Percentiles rank a stretch among this genome's conserved stretches.
Conservation (phyloP, 106 monocot genomes). For the Dendrobium officinale region DNA sequence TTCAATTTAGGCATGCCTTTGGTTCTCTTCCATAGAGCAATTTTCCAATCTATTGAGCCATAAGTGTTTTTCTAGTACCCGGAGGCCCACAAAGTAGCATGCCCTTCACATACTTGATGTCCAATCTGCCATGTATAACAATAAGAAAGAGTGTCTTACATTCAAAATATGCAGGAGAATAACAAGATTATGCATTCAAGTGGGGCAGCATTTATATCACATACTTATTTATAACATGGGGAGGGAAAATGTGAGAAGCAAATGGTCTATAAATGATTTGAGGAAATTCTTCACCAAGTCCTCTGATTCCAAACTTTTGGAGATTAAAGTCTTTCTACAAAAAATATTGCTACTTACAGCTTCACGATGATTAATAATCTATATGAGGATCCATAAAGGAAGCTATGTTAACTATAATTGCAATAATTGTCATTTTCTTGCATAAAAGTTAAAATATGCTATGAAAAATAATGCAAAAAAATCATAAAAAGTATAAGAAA, state of each 20-base stretch:
- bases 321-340: slow-evolving; percentile 93
- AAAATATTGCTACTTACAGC: slow-evolving; percentile 77
- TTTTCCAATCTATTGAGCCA: slow-evolving; percentile 98
- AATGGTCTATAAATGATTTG: slow-evolving; percentile 97
- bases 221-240: slow-evolving; percentile 87
- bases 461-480: not conserved
- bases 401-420: not conserved
- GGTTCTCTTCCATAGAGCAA: slow-evolving; percentile 92
- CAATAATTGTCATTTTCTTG: not conserved
- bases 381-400: slow-evolving; percentile 12
- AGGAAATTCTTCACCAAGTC: slow-evolving; percentile 79
- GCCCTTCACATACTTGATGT: slow-evolving; percentile 10
- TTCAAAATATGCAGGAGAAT: not conserved
- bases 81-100: slow-evolving; percentile 97
- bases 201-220: not conserved
- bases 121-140: slow-evolving; percentile 24
- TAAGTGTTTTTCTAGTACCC: slow-evolving; percentile 96
- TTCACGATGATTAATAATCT: slow-evolving; percentile 4
- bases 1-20: slow-evolving; percentile 44
- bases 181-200: not conserved
- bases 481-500: not conserved
- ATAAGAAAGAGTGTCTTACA: slow-evolving; percentile 12
- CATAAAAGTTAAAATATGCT: not conserved
- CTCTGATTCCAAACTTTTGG: slow-evolving; percentile 88
- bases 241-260: slow-evolving; percentile 94